Evolutionary conservation across 129 eudicot species (phyloP).

Genomic region (Dittrichia graveolens): DNA sequence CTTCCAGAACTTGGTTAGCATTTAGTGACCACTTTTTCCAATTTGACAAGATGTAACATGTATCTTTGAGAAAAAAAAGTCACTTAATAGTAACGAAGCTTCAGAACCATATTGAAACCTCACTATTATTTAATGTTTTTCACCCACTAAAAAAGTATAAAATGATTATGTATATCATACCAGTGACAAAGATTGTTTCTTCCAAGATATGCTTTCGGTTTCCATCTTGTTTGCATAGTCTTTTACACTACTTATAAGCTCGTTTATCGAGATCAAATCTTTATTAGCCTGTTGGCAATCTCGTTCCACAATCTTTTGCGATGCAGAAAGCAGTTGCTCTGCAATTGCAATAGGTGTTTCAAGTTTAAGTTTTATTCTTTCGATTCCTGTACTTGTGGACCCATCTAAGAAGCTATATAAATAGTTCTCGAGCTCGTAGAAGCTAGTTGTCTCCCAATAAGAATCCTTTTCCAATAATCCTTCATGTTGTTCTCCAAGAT

Average conservation of each 20-base stretch:
- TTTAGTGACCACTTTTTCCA: no score
- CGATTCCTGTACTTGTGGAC: slow-evolving; percentile 77
- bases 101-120: neutral
- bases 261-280: slow-evolving; percentile 63
- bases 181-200: slow-evolving; percentile 69
- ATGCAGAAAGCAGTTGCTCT: slow-evolving; percentile 75
- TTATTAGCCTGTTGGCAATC: slow-evolving; percentile 63
- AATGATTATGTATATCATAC: slow-evolving; percentile 36
- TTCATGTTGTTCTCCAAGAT: slow-evolving; percentile 30
- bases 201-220: slow-evolving; percentile 77
- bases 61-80: neutral
- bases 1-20: no score
- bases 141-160: neutral
- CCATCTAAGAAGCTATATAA: slow-evolving; percentile 82
- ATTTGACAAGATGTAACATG: no score
- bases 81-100: neutral
- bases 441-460: slow-evolving; percentile 49
- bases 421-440: slow-evolving; percentile 69
- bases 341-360: slow-evolving; percentile 89
- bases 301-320: slow-evolving; percentile 67
- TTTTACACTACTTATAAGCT: slow-evolving; percentile 58
- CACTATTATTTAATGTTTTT: neutral
- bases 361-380: slow-evolving; percentile 87
- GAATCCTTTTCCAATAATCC: slow-evolving; percentile 29
- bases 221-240: slow-evolving; percentile 66